Base-by-base conservation (phyloP, 2,329 filamentous ascomycete species). In the Pseudocercospora musae region DNA sequence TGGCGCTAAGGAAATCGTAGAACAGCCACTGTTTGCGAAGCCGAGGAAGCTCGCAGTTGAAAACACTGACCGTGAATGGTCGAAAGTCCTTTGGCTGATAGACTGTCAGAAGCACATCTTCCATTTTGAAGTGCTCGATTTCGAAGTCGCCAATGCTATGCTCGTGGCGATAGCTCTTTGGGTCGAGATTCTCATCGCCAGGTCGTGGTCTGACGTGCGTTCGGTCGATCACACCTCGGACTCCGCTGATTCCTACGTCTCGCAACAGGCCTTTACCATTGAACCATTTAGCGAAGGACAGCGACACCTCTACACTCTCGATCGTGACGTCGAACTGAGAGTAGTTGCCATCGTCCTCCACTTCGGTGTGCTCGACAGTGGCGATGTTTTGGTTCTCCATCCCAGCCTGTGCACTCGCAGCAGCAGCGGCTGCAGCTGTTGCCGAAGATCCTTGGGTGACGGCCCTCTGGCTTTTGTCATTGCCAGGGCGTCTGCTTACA, bases 271-370 rank as follows among this genome's bases (percentile, higher is more conserved):
- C 95, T 76, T 94, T 97, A 21, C 95, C 94, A 70, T 96, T 98
- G 86, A 96, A 96, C 95, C 95, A 99, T 74, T 97, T 98, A n/a
- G 92, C 84, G 70, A 99, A 98, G 0, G 95, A 99, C 25, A 99
- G 77, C 0, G 94, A 98, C 46, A 99, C 94, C 72, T 99, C 96
- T 65, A 99, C 91, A 0, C 91, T 96, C 66, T 95, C 91, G 62
- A 99, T 91, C 0, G 92, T 96, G 15, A 99, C 82, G 72, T 99
- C 95, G 70, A 97, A 99, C 70, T 99, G 95, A 0, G 93, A 97
- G 75, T 98, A 99, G 73, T 99, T 99, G 18, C 91, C 92, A 73
- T 98, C 94, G 72, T 98, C 94, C 62, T 88, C 93, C 62, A 88
- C 85, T 65, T 85, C 82, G 20, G 78, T 77, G 2, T 68, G 66